Base-by-base conservation (phyloP, 352 stramenopile genomes). In the Phytopythium sindhum region DNA sequence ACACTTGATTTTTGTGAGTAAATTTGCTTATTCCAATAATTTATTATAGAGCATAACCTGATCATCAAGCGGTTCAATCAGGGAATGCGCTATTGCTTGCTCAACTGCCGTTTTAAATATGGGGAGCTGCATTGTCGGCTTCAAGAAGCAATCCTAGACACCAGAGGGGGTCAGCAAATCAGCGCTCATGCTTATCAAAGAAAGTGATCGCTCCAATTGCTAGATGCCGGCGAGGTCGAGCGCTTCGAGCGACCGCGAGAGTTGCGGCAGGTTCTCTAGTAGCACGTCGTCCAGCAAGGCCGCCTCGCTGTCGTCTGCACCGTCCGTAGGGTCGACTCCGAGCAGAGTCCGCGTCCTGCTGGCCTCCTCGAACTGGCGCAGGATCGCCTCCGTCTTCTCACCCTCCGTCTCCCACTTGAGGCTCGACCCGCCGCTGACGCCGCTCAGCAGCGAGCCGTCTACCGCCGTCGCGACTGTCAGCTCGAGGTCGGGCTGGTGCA, bases 301-400 rank as follows among this genome's bases (percentile, higher is more conserved):
- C 4, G 55, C 56, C 31, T 91, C 81, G 28, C 78, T 62, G 57
- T 91, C 81, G 29, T 93, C 82, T 15, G 61, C 69, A 2, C 69
- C 66, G 42, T 91, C 82, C 17, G 67, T 69, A 0, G 69, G 72
- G 47, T 90, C 81, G 33, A 48, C 56, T 52, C 65, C 67, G 56
- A 85, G 78, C 47, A 80, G 54, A 17, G 73, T 68, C 60, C 84
- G 84, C 35, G 85, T 82, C 62, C 84, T 80, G 71, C 77, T 91
- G 51, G 82, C 81, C 55, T 91, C 79, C 54, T 93, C 84, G 50
- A 93, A 91, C 61, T 91, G 82, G 19, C 84, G 80, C 55, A 93
- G 75, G 63, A 93, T 90, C 23, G 83, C 83, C 50, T 93, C 84
- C 2, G 84, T 89, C 64, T 93, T 93, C 50, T 91, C 82, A 41